Base-by-base conservation (phyloP, 495 filamentous ascomycete species). In the Penicillium bialowiezense region DNA sequence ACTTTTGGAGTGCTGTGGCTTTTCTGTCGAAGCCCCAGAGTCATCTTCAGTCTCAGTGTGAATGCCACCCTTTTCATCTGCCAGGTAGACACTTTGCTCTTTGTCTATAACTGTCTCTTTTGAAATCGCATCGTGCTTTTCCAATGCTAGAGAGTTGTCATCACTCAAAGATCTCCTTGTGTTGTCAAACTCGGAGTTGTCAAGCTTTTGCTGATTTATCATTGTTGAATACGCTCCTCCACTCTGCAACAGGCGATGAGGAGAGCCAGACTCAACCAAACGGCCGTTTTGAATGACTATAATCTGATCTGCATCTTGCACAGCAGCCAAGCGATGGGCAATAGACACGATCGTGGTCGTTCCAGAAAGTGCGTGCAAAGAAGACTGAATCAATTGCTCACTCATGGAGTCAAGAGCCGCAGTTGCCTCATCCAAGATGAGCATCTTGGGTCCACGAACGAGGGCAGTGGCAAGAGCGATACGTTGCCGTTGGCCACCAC, bases 361-460 rank as follows among this genome's bases (percentile, higher is more conserved):
- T n/a, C 48, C 50, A 23, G 71, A 62, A 1, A 73, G 62, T 19
- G 64, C 65, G 10, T 69, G 60, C 40, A 81, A 58, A 5, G 76
- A 72, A 5, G 51, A 52, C 51, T 77, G 76, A 37, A 79, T 78
- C 26, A 69, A 60, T 10, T 54, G 65, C 51, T 81, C 77, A 35
- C 68, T 77, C 7, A 67, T 67, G 1, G 77, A 77, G 56, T 80
- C 76, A n/a, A 80, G 23, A 17, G 68, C 67, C 5, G 58, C 80
- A 1, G 88, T 91, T 7, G 89, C 88, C 62, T 93, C 89, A 57
- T 92, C 88, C 1, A 95, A 71, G 21, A 93, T 83, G 3, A 95
- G 64, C 48, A 93, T 80, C 23, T 78, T 77, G 0, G 89, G 88
- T 41, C 86, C 73, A 51, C 86, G 86, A 32, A 92, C 77, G 18